Percentiles rank a stretch among this genome's conserved stretches.
phyloP scores from a whole-genome alignment of 2,329 filamentous ascomycete species.

The Aspergillus candidus region DNA sequence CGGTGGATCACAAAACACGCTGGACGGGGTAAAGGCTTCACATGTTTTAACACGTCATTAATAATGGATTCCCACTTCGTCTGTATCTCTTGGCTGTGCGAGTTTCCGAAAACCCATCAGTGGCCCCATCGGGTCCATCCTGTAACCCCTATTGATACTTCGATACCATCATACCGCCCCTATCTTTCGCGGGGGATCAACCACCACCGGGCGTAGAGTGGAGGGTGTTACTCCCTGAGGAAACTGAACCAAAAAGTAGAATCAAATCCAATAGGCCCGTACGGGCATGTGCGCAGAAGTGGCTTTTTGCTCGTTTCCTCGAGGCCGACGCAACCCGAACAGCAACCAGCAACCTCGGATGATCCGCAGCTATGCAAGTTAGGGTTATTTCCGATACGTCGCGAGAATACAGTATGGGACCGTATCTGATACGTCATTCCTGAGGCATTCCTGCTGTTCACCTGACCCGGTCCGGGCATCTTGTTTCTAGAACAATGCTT shows the following conservation, averaged over 20 bases:
- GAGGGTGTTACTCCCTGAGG: conserved; percentile 2
- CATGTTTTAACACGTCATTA: conserved; percentile 30
- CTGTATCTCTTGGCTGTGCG: conserved; percentile 21
- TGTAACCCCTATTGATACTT: no score
- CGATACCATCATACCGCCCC: no score
- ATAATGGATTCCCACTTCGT: conserved; percentile 18
- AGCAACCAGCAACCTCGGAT: conserved; percentile 22
- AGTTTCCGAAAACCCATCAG: no score
- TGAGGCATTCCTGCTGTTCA: no score
- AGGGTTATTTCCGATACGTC: no score
- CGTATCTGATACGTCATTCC: no score
- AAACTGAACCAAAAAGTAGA: no score
- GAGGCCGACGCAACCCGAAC: conserved; percentile 22
- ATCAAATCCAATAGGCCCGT: no score
- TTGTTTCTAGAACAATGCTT: neutral
- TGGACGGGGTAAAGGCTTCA: conserved; percentile 15
- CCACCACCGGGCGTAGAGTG: neutral
- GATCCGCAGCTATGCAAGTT: conserved; percentile 23
- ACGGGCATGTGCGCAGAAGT: neutral
- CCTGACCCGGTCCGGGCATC: neutral
- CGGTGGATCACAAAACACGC: conserved; percentile 5
- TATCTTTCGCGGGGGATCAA: no score
- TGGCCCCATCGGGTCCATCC: no score
- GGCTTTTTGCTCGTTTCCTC: conserved; percentile 6
- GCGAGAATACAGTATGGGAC: no score